Evolutionary conservation across 768 basidiomycete genomes (phyloP).

Genomic region (Kondoa malvinella): DNA sequence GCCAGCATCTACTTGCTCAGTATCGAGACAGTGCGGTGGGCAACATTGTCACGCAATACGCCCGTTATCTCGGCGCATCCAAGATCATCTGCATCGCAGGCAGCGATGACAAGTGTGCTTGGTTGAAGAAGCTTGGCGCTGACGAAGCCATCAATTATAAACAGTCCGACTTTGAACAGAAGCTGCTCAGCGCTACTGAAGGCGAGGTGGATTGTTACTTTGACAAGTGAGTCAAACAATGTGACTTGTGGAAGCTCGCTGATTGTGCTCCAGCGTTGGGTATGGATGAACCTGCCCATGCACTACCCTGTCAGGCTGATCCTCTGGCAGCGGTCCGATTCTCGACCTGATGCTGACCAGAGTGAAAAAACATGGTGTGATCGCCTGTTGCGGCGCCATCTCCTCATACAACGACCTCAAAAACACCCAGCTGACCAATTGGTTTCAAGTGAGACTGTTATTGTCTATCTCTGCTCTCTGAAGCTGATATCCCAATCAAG

Average conservation of each 20-base stretch:
- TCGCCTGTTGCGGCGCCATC: neutral
- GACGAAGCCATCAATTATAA: neutral
- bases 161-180: neutral
- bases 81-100: constrained; percentile 6
- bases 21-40: neutral
- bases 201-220: neutral
- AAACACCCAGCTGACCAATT: neutral
- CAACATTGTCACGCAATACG: neutral
- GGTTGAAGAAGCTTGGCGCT: constrained; percentile 4
- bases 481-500: neutral
- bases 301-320: no score
- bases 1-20: neutral
- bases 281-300: no score
- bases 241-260: no score
- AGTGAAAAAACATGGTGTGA: neutral
- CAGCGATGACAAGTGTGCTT: neutral
- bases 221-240: neutral
- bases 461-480: neutral
- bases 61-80: neutral
- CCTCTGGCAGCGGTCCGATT: neutral
- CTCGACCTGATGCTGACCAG: neutral
- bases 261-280: no score
- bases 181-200: neutral
- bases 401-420: neutral
- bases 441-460: neutral